A percentile compares a stretch with the other conserved stretches of the same genome.
These are phyloP conservation scores for Lablab purpureus DNA, from an alignment of 306 rosid species.

Conservation along the genomic window DNA sequence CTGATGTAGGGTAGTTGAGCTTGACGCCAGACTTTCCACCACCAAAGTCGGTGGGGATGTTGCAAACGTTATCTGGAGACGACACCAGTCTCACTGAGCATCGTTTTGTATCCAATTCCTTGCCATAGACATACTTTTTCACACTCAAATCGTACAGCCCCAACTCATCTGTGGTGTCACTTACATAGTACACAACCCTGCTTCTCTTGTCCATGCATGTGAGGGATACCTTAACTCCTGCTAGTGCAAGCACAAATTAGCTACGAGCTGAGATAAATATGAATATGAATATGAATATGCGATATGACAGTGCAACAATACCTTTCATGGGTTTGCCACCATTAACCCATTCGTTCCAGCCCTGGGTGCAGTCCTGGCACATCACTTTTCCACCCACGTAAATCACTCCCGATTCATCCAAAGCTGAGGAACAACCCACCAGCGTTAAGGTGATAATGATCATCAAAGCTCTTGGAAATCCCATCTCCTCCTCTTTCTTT, in stretches of 20 bases:
- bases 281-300: neutral
- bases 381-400: constrained; percentile 75
- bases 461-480: constrained; percentile 32
- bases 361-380: constrained; percentile 88
- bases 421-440: constrained; percentile 49
- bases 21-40: constrained; percentile 66
- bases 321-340: constrained; percentile 76
- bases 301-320: constrained; percentile 15
- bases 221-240: constrained; percentile 73
- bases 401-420: constrained; percentile 42
- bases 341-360: constrained; percentile 73
- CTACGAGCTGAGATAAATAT: neutral
- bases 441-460: constrained; percentile 51
- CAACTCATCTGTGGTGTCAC: constrained; percentile 72
- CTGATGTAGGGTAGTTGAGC: constrained; percentile 54
- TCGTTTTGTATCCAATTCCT: constrained; percentile 54
- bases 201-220: constrained; percentile 78
- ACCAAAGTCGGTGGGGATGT: constrained; percentile 70
- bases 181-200: constrained; percentile 63
- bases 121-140: constrained; percentile 49
- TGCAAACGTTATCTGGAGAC: constrained; percentile 76
- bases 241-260: constrained; percentile 27
- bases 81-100: constrained; percentile 77
- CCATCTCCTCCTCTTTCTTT: constrained; percentile 39
- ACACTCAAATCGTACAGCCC: constrained; percentile 67